Base-by-base conservation (phyloP, 805 yeast genomes). In the Blastobotrys parvus region DNA sequence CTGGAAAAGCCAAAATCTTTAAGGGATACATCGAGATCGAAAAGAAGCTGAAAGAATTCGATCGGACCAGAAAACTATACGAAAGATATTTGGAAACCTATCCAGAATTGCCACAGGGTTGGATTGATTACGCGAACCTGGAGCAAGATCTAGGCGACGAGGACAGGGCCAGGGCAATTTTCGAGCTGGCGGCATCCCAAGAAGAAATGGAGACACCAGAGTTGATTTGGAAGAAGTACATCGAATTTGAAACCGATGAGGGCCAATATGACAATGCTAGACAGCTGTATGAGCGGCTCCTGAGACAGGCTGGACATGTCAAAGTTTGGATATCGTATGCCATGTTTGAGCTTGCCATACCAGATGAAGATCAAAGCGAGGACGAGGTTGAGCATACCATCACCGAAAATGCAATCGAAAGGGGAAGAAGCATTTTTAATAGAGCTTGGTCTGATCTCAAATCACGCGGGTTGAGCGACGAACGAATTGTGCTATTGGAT, bases 61-160 rank as follows among this genome's bases (percentile, higher is more conserved):
- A 82, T 47, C 63, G 96, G 29, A 88, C 82, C 5, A 65, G 97
- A 25, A 77, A 66, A 57, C 55, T 92, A 2, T 87, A 77, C 57
- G 84, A 80, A 49, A 79, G 76, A 54, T 75, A 73, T 64, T 49
- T 84, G n/a, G 80, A 77, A 49, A 50, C 56, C 1, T 71, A 65
- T 49, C 71, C 79, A 0, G 44, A 49, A 2, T 47, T 67, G 5
- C 55, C 68, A 0, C 56, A 61, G 3, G 67, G 74, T 0, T 79
- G 97, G 81, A 54, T 73, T 2, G 70, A 71, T 3, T 88, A 77
- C 62, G 80, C 89, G 1, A 71, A 70, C 3, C 70, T 89, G 49
- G 97, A 90, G 59, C 67, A 64, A 40, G 66, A 66, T 19, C 59
- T 85, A 20, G 83, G 80, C 16, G 97, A 92, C 45, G 58, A 66